Evolutionary conservation across 441 rosid species (phyloP).

Genomic region (Melastoma candidum): DNA sequence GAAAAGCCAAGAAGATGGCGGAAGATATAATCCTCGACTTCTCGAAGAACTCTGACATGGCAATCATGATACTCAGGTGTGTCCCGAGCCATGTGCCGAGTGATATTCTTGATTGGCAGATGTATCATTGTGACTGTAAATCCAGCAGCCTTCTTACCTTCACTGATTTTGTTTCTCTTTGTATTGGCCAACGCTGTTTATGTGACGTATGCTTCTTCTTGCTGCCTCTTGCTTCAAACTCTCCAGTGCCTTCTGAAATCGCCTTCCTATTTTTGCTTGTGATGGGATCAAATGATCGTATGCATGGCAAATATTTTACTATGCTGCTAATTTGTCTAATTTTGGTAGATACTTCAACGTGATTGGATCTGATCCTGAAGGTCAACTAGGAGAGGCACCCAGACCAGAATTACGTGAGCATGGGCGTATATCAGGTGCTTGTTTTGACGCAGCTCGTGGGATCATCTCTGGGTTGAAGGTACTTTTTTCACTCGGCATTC

Average conservation of each 20-base stretch:
- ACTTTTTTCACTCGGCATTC: constrained; percentile 12
- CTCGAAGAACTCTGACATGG: constrained; percentile 78
- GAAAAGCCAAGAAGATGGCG: constrained; percentile 87
- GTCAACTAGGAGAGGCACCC: constrained; percentile 93
- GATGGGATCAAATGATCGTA: no score
- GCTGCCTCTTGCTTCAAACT: no score
- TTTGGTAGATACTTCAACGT: constrained; percentile 80
- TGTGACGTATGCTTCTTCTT: no score
- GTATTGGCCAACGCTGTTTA: no score
- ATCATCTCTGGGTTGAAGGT: constrained; percentile 84
- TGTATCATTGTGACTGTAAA: neutral
- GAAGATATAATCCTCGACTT: constrained; percentile 94
- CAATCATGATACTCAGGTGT: constrained; percentile 88
- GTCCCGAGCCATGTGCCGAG: constrained; percentile 6
- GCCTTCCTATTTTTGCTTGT: no score
- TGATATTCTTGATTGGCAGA: neutral
- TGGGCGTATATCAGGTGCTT: constrained; percentile 95
- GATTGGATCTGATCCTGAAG: constrained; percentile 96
- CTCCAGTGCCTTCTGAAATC: no score
- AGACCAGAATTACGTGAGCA: constrained; percentile 90
- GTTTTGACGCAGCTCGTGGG: constrained; percentile 97
- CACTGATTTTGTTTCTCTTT: no score
- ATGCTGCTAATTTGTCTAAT: neutral
- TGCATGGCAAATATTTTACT: no score
- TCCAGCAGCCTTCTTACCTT: neutral